phyloP scores from a whole-genome alignment of 768 basidiomycete genomes.

The Hygrophorus pudorinus region DNA sequence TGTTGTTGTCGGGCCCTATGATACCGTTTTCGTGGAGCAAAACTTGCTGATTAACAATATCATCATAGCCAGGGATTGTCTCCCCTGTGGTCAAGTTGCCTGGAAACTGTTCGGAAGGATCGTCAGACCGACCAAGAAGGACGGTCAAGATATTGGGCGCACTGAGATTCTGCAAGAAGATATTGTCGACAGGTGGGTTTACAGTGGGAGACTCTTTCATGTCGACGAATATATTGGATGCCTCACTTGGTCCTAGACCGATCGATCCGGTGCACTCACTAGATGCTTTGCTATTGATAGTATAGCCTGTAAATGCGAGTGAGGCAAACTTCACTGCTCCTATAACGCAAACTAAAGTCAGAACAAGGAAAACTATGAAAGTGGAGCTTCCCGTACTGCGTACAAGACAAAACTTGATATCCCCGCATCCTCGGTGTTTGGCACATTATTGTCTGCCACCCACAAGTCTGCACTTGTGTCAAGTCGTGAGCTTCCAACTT shows the following conservation, averaged over 20 bases:
- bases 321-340: conserved; percentile 11
- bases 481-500: neutral
- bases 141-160: conserved; percentile 48
- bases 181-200: conserved; percentile 49
- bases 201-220: conserved; percentile 20
- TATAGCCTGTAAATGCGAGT: conserved; percentile 8
- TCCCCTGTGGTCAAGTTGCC: conserved; percentile 61
- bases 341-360: no score
- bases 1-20: conserved; percentile 48
- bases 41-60: conserved; percentile 41
- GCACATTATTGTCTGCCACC: no score
- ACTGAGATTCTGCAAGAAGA: conserved; percentile 50
- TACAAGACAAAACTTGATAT: conserved; percentile 9
- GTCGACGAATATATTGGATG: no score
- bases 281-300: conserved; percentile 16
- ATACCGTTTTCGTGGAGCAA: conserved; percentile 53
- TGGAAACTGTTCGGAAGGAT: conserved; percentile 38
- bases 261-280: conserved; percentile 14
- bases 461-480: no score
- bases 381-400: conserved; percentile 12
- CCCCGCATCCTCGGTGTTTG: conserved; percentile 10
- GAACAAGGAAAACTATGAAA: neutral
- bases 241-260: conserved; percentile 15
- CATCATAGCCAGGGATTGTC: no score
- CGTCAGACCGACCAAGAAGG: conserved; percentile 55